A percentile compares a stretch with the other conserved stretches of the same genome.
Evolutionary conservation across 208 protist species (phyloP).

Genomic region (Entamoeba dispar): DNA sequence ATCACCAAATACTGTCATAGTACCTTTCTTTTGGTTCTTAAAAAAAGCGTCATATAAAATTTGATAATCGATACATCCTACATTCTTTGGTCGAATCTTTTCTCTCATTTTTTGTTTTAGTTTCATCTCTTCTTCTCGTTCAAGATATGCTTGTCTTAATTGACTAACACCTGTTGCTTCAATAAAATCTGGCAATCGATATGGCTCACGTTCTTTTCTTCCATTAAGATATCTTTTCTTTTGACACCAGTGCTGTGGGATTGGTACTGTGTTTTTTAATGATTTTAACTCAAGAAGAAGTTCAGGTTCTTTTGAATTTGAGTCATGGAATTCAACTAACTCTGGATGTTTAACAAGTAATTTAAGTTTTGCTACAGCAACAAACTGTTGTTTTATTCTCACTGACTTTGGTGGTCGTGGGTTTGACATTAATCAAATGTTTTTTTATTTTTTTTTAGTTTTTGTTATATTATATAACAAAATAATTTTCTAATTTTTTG

Average conservation of each 20-base stretch:
- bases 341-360: not conserved
- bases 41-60: constrained; percentile 84
- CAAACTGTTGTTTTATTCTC: not conserved
- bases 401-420: not conserved
- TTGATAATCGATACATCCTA: constrained; percentile 57
- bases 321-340: constrained; percentile 5
- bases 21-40: constrained; percentile 75
- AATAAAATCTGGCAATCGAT: not conserved
- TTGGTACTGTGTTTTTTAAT: not conserved
- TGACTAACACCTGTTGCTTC: not conserved
- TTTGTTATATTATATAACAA: too few relatives aligned
- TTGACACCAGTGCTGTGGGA: not conserved
- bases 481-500: too few relatives aligned
- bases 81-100: not conserved
- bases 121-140: not conserved
- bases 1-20: constrained; percentile 64
- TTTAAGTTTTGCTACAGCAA: constrained; percentile 3
- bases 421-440: not conserved
- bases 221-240: not conserved
- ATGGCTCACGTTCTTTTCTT: not conserved
- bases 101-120: not conserved
- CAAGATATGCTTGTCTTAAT: not conserved
- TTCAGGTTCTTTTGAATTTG: not conserved
- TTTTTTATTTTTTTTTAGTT: not conserved
- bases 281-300: not conserved